Conservation (phyloP, 2,329 filamentous ascomycete species). For the Apiospora marii region DNA sequence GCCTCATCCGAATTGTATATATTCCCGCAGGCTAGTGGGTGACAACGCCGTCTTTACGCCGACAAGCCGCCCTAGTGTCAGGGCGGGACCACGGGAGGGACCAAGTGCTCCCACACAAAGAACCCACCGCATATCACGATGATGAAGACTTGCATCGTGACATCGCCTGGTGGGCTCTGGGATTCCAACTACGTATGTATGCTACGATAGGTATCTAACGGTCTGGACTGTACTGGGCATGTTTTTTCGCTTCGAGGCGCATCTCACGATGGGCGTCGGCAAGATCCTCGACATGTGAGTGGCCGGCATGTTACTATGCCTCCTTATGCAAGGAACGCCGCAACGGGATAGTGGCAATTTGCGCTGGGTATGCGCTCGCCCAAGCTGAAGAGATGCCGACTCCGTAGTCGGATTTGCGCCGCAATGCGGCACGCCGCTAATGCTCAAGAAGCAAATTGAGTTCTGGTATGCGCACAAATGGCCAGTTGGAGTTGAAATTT, state of each 20-base stretch:
- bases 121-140: constrained; percentile 13
- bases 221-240: background rate
- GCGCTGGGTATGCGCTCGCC: background rate
- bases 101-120: constrained; percentile 3
- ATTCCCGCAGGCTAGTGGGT: constrained; percentile 18
- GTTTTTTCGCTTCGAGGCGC: background rate
- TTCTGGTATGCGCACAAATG: background rate
- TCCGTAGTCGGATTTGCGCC: background rate
- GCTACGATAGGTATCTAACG: background rate
- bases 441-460: background rate
- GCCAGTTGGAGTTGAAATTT: background rate
- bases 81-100: constrained; percentile 12
- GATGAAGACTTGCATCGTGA: constrained; percentile 12
- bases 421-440: background rate
- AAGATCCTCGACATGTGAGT: constrained; percentile 1
- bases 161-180: constrained; percentile 2
- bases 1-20: constrained; percentile 15
- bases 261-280: background rate
- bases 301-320: background rate
- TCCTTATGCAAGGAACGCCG: constrained; percentile 7
- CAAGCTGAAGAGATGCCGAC: background rate
- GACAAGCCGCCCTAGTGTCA: constrained; percentile 14
- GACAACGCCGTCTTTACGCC: constrained; percentile 21
- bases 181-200: background rate
- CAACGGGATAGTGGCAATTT: background rate